Percentiles rank a stretch among this genome's conserved stretches.
Evolutionary conservation across 139 green algal species (phyloP).

Genomic region (Mesotaenium endlicherianum): DNA sequence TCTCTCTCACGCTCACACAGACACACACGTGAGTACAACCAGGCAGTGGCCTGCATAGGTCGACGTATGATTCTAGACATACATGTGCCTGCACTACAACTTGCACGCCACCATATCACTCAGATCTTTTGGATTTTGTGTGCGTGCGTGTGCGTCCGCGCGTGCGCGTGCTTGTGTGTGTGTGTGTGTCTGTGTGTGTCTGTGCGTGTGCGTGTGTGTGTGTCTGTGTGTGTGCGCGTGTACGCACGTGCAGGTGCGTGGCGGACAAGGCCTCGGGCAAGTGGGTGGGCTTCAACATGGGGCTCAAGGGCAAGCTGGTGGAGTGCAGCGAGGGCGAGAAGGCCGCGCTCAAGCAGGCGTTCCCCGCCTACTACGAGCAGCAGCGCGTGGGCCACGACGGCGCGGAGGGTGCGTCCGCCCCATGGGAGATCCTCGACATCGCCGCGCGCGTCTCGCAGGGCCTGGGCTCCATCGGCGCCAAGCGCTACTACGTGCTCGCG

Average conservation of each 20-base stretch:
- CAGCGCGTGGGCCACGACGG: background rate
- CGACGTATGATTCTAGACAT: too few species aligned
- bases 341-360: background rate
- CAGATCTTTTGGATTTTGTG: too few species aligned
- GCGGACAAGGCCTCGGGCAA: background rate
- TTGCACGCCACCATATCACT: too few species aligned
- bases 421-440: background rate
- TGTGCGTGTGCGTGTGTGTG: background rate
- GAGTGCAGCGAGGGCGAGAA: background rate
- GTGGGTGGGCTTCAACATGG: background rate
- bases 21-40: too few species aligned
- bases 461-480: background rate
- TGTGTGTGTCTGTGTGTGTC: background rate
- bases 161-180: background rate
- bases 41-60: too few species aligned
- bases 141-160: too few species aligned
- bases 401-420: background rate
- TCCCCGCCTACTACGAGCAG: background rate
- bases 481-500: constrained; percentile 17
- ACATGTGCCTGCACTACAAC: too few species aligned
- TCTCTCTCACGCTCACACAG: too few species aligned
- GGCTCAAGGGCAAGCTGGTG: background rate
- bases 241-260: background rate
- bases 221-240: background rate
- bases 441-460: background rate